Base-by-base conservation (phyloP, 805 yeast species). In the Kodamaea kaohsiungensis region DNA sequence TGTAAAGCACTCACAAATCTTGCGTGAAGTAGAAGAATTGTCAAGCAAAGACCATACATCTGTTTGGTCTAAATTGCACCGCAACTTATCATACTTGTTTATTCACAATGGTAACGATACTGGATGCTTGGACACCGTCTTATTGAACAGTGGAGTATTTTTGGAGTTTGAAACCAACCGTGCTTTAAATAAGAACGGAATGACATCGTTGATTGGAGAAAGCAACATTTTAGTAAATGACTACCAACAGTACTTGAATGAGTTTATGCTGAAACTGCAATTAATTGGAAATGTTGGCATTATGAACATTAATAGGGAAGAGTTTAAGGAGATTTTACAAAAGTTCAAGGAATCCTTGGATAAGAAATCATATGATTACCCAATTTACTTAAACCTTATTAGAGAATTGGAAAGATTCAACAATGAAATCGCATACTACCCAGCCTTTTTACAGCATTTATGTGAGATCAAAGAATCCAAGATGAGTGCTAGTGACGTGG, bases 101-200 rank as follows among this genome's bases (percentile, higher is more conserved):
- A 67, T 67, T 25, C 61, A 68, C 52, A 75, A 75, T 58, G 62
- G 69, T 43, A 59, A 61, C 22, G 56, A 64, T 30, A 62, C 78
- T 0, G 72, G 66, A 46, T 62, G 72, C 2, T 67, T 76, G 53
- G 80, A 76, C 53, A 68, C 66, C 49, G 65, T 73, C 1, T 54
- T 75, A 17, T 48, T 65, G 8, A 73, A 62, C 59, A 55, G 61
- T 8, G 65, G 66, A 40, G 68, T 56, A 1, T 75, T 73, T 53
- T 51, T 46, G 9, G 51, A 56, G 17, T 58, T 67, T 49, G 75
- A 69, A 46, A 46, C 22, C 7, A 15, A 19, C 38, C 18, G 35
- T 9, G 27, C 16, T 8, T 46, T 60, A 1, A 53, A 56, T 13
- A 49, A 53, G 10, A 4, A 27, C 48, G 47, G 7, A 54, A 52